Evolutionary conservation across 176 grass and related monocot genomes (phyloP).

Genomic region (Juncus effusus): DNA sequence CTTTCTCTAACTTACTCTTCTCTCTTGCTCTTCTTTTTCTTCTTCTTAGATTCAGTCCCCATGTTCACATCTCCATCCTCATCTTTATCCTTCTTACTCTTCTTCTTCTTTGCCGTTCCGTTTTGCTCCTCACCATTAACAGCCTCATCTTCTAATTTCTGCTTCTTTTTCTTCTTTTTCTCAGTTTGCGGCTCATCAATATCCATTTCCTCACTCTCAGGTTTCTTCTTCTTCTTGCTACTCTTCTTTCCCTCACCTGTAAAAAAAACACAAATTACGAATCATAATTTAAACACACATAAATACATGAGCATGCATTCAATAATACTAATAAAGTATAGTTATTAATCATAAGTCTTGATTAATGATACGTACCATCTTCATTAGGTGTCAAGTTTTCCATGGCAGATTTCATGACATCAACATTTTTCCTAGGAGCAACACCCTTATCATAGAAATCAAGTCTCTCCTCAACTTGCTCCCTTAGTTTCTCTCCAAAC

Average conservation of each 20-base stretch:
- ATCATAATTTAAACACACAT: neutral
- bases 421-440: constrained; percentile 87
- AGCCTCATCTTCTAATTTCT: constrained; percentile 39
- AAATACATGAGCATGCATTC: neutral
- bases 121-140: constrained; percentile 43
- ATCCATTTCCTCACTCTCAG: constrained; percentile 52
- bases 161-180: constrained; percentile 87
- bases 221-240: constrained; percentile 75
- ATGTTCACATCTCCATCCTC: constrained; percentile 34
- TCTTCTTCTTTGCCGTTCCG: constrained; percentile 55
- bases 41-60: constrained; percentile 27
- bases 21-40: constrained; percentile 32
- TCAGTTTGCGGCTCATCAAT: constrained; percentile 57
- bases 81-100: constrained; percentile 49
- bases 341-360: neutral
- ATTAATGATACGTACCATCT: constrained; percentile 39
- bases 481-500: constrained; percentile 80
- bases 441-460: constrained; percentile 95
- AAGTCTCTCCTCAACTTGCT: constrained; percentile 94
- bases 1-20: constrained; percentile 16
- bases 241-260: constrained; percentile 18
- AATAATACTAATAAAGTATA: neutral
- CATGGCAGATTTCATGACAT: constrained; percentile 88
- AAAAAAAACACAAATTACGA: neutral
- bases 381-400: constrained; percentile 34